A percentile compares a stretch with the other conserved stretches of the same genome.
These are phyloP conservation scores for Sclerotinia nivalis DNA, from an alignment of 2,329 filamentous ascomycete genomes.

Conservation along the genomic window DNA sequence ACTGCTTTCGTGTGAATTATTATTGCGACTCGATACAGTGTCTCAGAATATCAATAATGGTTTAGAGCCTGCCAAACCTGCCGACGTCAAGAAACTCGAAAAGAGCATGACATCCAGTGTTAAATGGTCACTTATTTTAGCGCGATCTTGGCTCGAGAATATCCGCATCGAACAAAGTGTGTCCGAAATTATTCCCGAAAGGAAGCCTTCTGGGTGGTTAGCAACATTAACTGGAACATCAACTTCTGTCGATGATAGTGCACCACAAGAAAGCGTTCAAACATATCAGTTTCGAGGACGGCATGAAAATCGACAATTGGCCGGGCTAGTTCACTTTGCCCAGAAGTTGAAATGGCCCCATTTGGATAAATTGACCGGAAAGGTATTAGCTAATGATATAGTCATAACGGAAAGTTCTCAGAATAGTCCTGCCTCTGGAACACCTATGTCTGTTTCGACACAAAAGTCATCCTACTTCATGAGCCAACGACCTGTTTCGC, in stretches of 20 bases:
- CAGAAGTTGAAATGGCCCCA: slow-evolving; percentile 63
- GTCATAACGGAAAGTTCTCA: slow-evolving; percentile 34
- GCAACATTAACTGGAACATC: slow-evolving; percentile 55
- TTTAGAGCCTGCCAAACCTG: slow-evolving; percentile 52
- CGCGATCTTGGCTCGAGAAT: slow-evolving; percentile 67
- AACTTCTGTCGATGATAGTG: slow-evolving; percentile 44
- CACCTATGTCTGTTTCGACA: slow-evolving; percentile 38
- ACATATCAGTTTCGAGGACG: slow-evolving; percentile 44
- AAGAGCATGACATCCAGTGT: slow-evolving; percentile 62
- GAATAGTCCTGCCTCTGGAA: slow-evolving; percentile 33
- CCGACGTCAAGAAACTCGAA: slow-evolving; percentile 62
- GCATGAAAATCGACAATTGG: slow-evolving; percentile 58
- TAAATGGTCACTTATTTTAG: slow-evolving; percentile 66
- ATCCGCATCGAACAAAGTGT: slow-evolving; percentile 57
- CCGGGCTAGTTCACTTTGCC: slow-evolving; percentile 64
- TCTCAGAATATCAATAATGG: slow-evolving; percentile 60
- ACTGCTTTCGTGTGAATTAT: slow-evolving; percentile 63
- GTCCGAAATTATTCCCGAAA: slow-evolving; percentile 29
- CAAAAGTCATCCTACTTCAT: slow-evolving; percentile 41
- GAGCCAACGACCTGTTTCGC: slow-evolving; percentile 22
- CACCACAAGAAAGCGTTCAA: slow-evolving; percentile 43
- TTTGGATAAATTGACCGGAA: slow-evolving; percentile 46
- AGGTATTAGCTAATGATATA: slow-evolving; percentile 40
- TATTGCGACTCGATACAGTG: slow-evolving; percentile 63
- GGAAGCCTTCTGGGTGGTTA: slow-evolving; percentile 51